phyloP scores from a whole-genome alignment of 345 rosid genomes.

The Melastoma malabathricum region DNA sequence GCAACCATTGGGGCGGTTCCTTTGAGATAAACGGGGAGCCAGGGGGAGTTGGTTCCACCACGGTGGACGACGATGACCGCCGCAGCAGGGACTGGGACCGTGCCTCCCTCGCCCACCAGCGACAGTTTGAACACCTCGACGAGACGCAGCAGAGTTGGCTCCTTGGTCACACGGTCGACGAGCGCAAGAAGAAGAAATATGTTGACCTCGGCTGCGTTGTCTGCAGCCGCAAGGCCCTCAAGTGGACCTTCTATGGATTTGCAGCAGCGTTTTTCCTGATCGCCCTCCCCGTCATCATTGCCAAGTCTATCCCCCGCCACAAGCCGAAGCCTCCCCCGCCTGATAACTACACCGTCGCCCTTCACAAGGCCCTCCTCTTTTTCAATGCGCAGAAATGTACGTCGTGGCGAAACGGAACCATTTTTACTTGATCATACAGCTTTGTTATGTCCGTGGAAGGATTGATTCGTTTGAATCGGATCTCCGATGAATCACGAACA shows the following conservation, averaged over 20 bases:
- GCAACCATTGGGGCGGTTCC: constrained; percentile 74
- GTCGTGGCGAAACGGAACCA: too few relatives aligned
- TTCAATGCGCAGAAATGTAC: constrained; percentile 89
- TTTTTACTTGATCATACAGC: too few relatives aligned
- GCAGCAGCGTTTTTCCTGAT: constrained; percentile 35
- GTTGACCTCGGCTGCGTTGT: constrained; percentile 70
- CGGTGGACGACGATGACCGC: constrained; percentile 22
- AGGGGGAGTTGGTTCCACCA: neutral
- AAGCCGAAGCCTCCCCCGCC: constrained; percentile 38
- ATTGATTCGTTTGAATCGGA: neutral
- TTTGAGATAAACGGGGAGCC: constrained; percentile 33
- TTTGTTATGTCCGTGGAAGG: neutral
- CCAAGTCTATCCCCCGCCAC: constrained; percentile 45
- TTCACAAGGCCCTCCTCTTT: constrained; percentile 68
- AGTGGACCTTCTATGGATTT: constrained; percentile 35
- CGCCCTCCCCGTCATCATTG: constrained; percentile 56
- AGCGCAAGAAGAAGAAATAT: constrained; percentile 44
- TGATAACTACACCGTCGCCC: constrained; percentile 63
- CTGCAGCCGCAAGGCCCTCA: constrained; percentile 36
- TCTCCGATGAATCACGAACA: too few relatives aligned
- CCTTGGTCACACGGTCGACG: constrained; percentile 29
- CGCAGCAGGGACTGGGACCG: constrained; percentile 42
- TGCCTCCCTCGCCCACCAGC: constrained; percentile 29
- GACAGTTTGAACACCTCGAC: constrained; percentile 23
- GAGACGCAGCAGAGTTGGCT: constrained; percentile 91